Conservation (phyloP, 306 rosid species). For the Cucurbita moschata region DNA sequence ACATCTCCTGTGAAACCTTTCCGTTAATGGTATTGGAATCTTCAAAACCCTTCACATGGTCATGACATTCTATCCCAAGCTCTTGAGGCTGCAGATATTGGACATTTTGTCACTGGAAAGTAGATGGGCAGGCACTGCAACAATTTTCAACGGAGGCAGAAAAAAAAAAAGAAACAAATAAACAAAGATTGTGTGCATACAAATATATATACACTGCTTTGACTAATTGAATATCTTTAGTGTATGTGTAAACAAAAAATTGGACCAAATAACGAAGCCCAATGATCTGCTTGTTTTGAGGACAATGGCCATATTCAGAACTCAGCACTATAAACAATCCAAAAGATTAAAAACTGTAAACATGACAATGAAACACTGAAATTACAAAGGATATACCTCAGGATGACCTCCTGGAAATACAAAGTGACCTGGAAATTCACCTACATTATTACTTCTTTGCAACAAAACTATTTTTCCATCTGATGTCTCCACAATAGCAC, state of each 20-base stretch:
- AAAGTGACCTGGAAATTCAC: slow-evolving; percentile 87
- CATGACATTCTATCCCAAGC: slow-evolving; percentile 45
- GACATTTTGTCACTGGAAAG: neutral
- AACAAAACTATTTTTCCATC: slow-evolving; percentile 64
- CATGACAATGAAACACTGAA: neutral
- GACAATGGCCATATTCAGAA: neutral
- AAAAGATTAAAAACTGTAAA: neutral
- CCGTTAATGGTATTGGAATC: slow-evolving; percentile 21
- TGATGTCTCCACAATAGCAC: slow-evolving; percentile 76
- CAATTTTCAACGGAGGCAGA: neutral
- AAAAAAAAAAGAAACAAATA: neutral
- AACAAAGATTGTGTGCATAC: neutral
- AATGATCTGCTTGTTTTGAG: neutral
- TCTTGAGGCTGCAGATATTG: slow-evolving; percentile 68
- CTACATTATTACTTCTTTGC: slow-evolving; percentile 74
- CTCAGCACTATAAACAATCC: neutral
- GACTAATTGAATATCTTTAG: neutral
- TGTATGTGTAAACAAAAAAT: neutral
- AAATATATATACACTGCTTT: neutral
- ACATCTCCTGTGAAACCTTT: slow-evolving; percentile 64
- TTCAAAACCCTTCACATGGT: slow-evolving; percentile 22
- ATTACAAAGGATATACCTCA: slow-evolving; percentile 40
- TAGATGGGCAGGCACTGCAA: neutral
- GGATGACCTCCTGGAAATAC: slow-evolving; percentile 99
- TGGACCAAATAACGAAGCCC: neutral